Evolutionary conservation across 345 rosid species (phyloP), one percentile per base, ranked within the genome.

Genomic region (Hibiscus syriacus): DNA sequence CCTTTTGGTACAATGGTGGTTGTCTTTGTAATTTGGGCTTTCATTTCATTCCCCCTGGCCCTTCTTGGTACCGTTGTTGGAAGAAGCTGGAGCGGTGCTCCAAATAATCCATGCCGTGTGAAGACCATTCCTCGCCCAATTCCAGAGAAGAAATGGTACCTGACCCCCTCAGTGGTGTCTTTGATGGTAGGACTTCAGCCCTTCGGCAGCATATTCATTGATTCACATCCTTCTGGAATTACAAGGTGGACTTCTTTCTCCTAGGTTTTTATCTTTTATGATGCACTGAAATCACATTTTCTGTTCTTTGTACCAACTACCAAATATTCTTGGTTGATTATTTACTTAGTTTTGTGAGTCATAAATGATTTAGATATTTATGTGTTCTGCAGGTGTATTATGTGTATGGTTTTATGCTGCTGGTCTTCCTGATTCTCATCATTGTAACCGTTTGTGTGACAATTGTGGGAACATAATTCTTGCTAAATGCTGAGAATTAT

Each of bases 171-270:
- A 22, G 88, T 92, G 48, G 97, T 92, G 48, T 90, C 97, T 2
- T 69, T 90, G 76, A 92, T 92, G 96, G 98, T 96, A 60, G 98
- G 98, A 68, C 84, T 92, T 57, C 77, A 90, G 56, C 98, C 98
- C 22, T 92, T 92, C 74, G 98, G 98, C 71, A 92, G 98, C 86
- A 92, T 92, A 69, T 90, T 92, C 81, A 92, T 92, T 60, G 97
- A 90, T 92, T 92, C 82, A 89, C 97, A 14, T 92, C 97, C 60
- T 92, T 92, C 80, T 92, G 98, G 98, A 92, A 92, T 76, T 92
- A 92, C 90, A 92, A 92, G 98, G 98, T 92, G 75, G 81, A 55
- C 16, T 49, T 56, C 58, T 25, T 36, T 30, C 52, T 32, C 64
- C 32, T 63, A 63, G 23, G 20, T 26, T 68, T 67, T 48, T 17